A percentile compares a stretch with the other conserved stretches of the same genome.
These are phyloP conservation scores for Kodamaea plutei DNA, from an alignment of 1,139 yeast species.

Conservation along the genomic window DNA sequence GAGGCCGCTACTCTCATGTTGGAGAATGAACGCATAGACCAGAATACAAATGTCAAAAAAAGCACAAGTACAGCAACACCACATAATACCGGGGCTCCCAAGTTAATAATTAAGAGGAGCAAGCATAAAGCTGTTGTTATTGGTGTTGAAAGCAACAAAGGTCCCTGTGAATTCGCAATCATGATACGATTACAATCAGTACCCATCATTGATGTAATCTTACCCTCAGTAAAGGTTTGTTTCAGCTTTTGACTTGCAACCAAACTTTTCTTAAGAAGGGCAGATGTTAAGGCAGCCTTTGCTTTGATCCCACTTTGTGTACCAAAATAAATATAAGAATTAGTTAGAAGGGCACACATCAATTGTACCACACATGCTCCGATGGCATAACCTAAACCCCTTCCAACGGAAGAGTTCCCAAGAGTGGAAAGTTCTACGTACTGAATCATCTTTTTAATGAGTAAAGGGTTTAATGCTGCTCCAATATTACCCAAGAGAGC, in stretches of 20 bases:
- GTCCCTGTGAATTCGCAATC: slow-evolving; percentile 67
- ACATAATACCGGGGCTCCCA: slow-evolving; percentile 74
- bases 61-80: slow-evolving; percentile 45
- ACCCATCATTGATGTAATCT: slow-evolving; percentile 53
- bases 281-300: too few relatives aligned
- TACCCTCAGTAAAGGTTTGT: slow-evolving; percentile 27
- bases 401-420: too few relatives aligned
- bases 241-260: slow-evolving; percentile 21
- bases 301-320: too few relatives aligned
- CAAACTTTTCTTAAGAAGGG: neutral
- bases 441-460: too few relatives aligned
- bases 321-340: too few relatives aligned
- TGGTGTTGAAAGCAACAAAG: slow-evolving; percentile 59
- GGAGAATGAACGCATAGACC: slow-evolving; percentile 36
- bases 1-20: slow-evolving; percentile 41
- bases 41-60: slow-evolving; percentile 32
- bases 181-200: slow-evolving; percentile 79
- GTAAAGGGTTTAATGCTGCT: too few relatives aligned
- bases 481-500: slow-evolving; percentile 16
- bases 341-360: too few relatives aligned
- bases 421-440: too few relatives aligned
- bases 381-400: too few relatives aligned
- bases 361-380: slow-evolving; percentile 54
- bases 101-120: slow-evolving; percentile 59
- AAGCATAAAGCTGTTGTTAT: slow-evolving; percentile 57